Percentiles rank a stretch among this genome's conserved stretches.
Conservation (phyloP, 495 filamentous ascomycete genomes). For the Penicillium cataractarum region DNA sequence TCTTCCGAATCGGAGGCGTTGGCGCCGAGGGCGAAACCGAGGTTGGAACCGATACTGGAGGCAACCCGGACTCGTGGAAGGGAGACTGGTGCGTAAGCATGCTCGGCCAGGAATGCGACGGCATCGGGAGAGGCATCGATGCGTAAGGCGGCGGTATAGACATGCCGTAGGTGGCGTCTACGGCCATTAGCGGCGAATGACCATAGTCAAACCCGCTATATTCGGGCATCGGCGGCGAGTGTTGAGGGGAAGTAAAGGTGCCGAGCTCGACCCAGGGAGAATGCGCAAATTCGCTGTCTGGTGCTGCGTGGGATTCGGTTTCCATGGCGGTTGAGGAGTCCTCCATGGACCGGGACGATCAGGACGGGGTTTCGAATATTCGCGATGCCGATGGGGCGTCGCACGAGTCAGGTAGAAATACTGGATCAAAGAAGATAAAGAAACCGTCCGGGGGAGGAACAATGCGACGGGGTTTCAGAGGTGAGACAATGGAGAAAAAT, state of each 20-base stretch:
- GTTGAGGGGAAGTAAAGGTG: conserved; percentile 46
- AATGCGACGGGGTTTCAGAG: conserved; percentile 32
- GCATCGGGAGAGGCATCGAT: conserved; percentile 64
- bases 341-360: conserved; percentile 22
- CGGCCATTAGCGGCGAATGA: conserved; percentile 37
- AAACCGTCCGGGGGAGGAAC: conserved; percentile 17
- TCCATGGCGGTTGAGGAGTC: conserved; percentile 39
- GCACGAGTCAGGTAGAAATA: conserved; percentile 15
- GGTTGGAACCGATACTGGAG: conserved; percentile 60
- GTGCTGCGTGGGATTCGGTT: conserved; percentile 47
- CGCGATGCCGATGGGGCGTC: conserved; percentile 15
- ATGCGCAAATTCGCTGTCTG: conserved; percentile 53
- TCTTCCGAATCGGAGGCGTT: conserved; percentile 52
- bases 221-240: conserved; percentile 49
- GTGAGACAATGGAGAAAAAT: conserved; percentile 38
- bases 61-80: conserved; percentile 30
- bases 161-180: conserved; percentile 48
- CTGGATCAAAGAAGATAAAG: conserved; percentile 15
- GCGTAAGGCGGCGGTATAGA: conserved; percentile 52
- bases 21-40: conserved; percentile 52
- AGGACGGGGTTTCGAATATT: background rate
- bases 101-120: conserved; percentile 72
- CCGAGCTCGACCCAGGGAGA: conserved; percentile 58
- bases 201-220: conserved; percentile 49
- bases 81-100: conserved; percentile 56